Evolutionary conservation across 176 grass and related monocot genomes (phyloP), one percentile per base, ranked within the genome.

Genomic region (Eremochloa ophiuroides): DNA sequence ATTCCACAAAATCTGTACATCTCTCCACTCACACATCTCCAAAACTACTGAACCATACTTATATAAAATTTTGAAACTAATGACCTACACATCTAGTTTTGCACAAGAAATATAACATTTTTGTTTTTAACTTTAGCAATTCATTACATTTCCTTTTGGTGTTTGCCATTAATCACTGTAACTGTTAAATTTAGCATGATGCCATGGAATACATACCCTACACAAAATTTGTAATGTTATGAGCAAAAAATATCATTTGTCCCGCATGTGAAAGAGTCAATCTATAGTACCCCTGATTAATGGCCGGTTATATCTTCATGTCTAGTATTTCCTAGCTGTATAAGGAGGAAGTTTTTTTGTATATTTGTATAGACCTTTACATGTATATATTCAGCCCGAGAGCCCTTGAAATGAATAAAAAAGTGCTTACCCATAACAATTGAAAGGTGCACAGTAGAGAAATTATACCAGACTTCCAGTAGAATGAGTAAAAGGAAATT

Each of bases 401-500:
- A 60, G 55, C 3, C n/a, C 55, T 3, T 4, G 23, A 4, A 26
- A 26, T 59, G 10, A 59, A 59, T 26, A 59, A 10, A 11, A 25
- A n/a, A n/a, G 55, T 59, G 22, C 55, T 59, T n/a, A 25, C 23
- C 26, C 55, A 59, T 59, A 59, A 25, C n/a, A 67, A 38, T 67
- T 22, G 22, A 38, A 20, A 67, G 33, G 35, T 67, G 34, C 18
- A n/a, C 10, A 66, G 29, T 40, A 79, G 41, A 77, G 12, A 31
- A 67, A 66, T 53, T 42, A 26, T 0, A n/a, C 31, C 15, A 35
- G 42, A 42, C 53, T 37, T 28, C 16, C 5, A 39, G 39, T 27
- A 48, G 50, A 16, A 47, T 64, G 35, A 78, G 48, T 28, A 83
- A 51, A 62, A 44, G 39, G 23, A 71, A 33, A 39, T 89, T 89